Evolutionary conservation across 2,329 filamentous ascomycete genomes (phyloP).

Genomic region (Cladosporium cucumerinum): DNA sequence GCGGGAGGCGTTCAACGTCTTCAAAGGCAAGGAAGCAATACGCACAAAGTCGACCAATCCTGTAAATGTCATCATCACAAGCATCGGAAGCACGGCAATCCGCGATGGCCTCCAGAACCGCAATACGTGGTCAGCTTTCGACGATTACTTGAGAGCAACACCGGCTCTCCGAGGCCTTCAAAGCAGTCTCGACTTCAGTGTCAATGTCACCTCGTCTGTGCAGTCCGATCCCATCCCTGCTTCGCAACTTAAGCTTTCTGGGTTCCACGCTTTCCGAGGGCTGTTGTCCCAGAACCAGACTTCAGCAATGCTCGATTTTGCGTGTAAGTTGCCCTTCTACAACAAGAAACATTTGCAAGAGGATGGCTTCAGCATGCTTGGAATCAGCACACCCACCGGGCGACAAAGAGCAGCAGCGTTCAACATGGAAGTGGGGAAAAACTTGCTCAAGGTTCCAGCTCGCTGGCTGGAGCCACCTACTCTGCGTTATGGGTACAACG

Average conservation of each 20-base stretch:
- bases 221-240: neutral
- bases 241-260: neutral
- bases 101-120: neutral
- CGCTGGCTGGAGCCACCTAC: neutral
- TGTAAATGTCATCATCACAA: neutral
- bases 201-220: neutral
- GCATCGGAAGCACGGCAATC: neutral
- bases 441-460: neutral
- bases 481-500: neutral
- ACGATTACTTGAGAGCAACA: no score
- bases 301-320: conserved; percentile 9
- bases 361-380: neutral
- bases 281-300: neutral
- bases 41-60: rapidly evolving
- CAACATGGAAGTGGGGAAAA: neutral
- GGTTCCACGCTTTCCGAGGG: neutral
- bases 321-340: neutral
- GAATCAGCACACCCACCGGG: neutral
- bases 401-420: neutral
- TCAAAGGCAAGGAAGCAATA: neutral
- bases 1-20: neutral
- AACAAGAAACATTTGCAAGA: neutral
- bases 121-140: no score
- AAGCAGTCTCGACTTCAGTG: neutral
- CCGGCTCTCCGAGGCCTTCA: no score